Percentiles rank a stretch among this genome's conserved stretches.
Evolutionary conservation across 2,329 filamentous ascomycete species (phyloP).

Genomic region (Colletotrichum lindemuthianum): DNA sequence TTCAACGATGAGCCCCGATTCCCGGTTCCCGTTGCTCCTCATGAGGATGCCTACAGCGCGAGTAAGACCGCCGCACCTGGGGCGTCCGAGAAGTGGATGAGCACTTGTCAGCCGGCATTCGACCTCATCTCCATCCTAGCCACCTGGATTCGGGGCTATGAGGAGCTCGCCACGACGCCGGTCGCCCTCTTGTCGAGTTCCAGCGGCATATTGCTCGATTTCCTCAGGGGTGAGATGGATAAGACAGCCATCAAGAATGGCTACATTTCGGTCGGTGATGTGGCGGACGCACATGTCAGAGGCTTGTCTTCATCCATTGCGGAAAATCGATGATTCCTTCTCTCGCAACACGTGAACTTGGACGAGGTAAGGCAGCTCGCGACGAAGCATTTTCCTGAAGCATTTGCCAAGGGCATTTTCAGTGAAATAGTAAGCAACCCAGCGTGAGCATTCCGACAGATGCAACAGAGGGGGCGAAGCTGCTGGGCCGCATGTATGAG

Average conservation of each 20-base stretch:
- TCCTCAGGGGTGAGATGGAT: slow-evolving; percentile 43
- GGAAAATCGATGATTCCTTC: slow-evolving; percentile 38
- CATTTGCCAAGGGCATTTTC: slow-evolving; percentile 10
- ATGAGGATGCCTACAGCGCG: slow-evolving; percentile 46
- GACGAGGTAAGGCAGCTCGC: slow-evolving; percentile 10
- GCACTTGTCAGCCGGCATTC: slow-evolving; percentile 45
- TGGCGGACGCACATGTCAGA: slow-evolving; percentile 48
- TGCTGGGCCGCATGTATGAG: slow-evolving; percentile 45
- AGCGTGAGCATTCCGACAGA: slow-evolving; percentile 35
- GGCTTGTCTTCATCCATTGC: slow-evolving; percentile 45
- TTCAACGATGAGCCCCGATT: slow-evolving; percentile 18
- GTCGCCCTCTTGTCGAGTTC: slow-evolving; percentile 42
- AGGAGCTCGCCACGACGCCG: slow-evolving; percentile 45
- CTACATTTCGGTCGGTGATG: slow-evolving; percentile 49
- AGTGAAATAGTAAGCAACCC: slow-evolving; percentile 5
- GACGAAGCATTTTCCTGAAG: slow-evolving; percentile 10
- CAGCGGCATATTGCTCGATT: slow-evolving; percentile 45
- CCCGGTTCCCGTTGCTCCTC: slow-evolving; percentile 39
- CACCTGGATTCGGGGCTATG: slow-evolving; percentile 47
- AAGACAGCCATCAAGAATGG: slow-evolving; percentile 39
- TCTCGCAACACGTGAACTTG: slow-evolving; percentile 6
- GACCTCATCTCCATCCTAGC: slow-evolving; percentile 49
- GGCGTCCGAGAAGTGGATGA: slow-evolving; percentile 46
- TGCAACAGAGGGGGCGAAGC: slow-evolving; percentile 42
- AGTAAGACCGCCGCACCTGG: slow-evolving; percentile 47